phyloP scores from a whole-genome alignment of 169 alveolate species.

The Plasmodium malariae region DNA sequence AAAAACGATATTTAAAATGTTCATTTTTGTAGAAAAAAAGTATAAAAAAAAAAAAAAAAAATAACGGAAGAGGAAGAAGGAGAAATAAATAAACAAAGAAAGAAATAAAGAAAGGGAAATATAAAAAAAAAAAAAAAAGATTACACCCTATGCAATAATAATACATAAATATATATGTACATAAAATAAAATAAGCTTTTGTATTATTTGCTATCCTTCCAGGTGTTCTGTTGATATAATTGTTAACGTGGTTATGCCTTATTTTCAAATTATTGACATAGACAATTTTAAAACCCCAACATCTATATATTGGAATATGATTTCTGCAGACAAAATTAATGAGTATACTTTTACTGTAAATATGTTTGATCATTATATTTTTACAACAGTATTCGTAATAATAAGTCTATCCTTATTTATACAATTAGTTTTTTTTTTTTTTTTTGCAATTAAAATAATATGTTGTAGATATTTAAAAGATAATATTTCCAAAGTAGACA shows the following conservation, averaged over 20 bases:
- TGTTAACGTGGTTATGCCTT: slow-evolving; percentile 69
- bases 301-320: slow-evolving; percentile 72
- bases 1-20: not conserved
- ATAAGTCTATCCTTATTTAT: not conserved
- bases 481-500: slow-evolving; percentile 32
- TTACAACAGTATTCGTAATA: not conserved
- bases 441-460: not conserved
- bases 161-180: not conserved
- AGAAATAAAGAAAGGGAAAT: not conserved
- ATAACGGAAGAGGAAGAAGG: slow-evolving; percentile 1
- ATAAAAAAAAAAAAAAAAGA: slow-evolving; percentile 2
- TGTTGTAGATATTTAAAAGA: slow-evolving; percentile 55
- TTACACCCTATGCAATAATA: not conserved
- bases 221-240: slow-evolving; percentile 54
- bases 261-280: slow-evolving; percentile 73
- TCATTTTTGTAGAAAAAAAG: slow-evolving; percentile 54
- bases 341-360: slow-evolving; percentile 8
- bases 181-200: not conserved
- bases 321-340: slow-evolving; percentile 54
- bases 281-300: slow-evolving; percentile 67
- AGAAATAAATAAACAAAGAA: no score
- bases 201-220: slow-evolving; percentile 3
- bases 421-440: not conserved
- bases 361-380: not conserved
- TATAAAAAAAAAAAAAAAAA: slow-evolving; percentile 24